Percentiles rank a stretch among this genome's conserved stretches.
Evolutionary conservation across 306 rosid species (phyloP).

Genomic region (Dalbergia oliveri): DNA sequence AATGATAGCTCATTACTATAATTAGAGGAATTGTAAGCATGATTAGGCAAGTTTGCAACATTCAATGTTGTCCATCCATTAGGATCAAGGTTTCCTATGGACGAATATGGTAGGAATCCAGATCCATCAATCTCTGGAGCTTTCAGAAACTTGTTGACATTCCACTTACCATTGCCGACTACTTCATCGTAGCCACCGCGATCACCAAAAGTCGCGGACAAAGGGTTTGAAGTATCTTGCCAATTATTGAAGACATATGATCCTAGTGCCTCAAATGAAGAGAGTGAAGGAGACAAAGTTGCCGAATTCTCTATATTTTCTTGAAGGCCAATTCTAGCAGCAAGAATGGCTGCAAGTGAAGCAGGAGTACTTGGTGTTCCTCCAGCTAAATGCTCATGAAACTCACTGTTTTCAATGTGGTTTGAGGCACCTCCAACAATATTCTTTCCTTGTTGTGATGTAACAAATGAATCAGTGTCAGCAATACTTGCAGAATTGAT

Average conservation of each 20-base stretch:
- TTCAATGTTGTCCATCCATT: conserved; percentile 66
- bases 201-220: conserved; percentile 39
- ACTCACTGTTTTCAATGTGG: conserved; percentile 45
- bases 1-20: conserved; percentile 72
- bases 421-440: conserved; percentile 46
- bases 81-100: conserved; percentile 53
- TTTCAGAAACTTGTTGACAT: conserved; percentile 45
- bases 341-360: conserved; percentile 52
- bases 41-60: conserved; percentile 52
- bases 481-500: conserved; percentile 39
- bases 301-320: conserved; percentile 60
- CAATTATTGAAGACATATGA: conserved; percentile 55
- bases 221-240: conserved; percentile 56
- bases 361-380: conserved; percentile 44
- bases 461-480: conserved; percentile 46
- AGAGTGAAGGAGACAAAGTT: conserved; percentile 48
- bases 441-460: conserved; percentile 49
- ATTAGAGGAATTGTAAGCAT: conserved; percentile 51
- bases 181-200: conserved; percentile 50
- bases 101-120: conserved; percentile 46
- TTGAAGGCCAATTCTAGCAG: conserved; percentile 56
- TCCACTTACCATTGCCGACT: conserved; percentile 45
- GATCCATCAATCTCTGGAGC: conserved; percentile 44
- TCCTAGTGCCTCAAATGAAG: conserved; percentile 50
- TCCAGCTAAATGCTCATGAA: conserved; percentile 52